Conservation (phyloP, 2,329 filamentous ascomycete species). For the Pestalotiopsis sp. region DNA sequence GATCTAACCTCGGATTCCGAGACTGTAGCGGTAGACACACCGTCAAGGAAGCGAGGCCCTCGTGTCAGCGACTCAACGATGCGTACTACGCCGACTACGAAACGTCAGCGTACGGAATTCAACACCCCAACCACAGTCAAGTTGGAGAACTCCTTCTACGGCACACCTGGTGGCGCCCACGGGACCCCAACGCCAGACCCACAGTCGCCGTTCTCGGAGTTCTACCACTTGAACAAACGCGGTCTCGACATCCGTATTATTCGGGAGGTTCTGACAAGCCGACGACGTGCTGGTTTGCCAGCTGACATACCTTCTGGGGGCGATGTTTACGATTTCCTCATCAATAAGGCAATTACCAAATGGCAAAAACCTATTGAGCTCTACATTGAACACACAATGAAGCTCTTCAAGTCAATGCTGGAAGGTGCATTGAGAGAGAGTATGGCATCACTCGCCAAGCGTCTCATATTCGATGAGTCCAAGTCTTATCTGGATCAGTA, state of each 20-base stretch:
- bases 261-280: conserved; percentile 54
- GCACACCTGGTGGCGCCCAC: conserved; percentile 23
- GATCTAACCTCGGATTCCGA: conserved; percentile 30
- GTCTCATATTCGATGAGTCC: conserved; percentile 53
- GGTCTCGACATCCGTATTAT: conserved; percentile 55
- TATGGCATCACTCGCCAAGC: conserved; percentile 48
- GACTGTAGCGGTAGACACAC: conserved; percentile 19
- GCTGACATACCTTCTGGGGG: conserved; percentile 55
- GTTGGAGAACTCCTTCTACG: conserved; percentile 33
- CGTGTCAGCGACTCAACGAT: conserved; percentile 34
- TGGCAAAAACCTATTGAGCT: conserved; percentile 58
- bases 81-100: conserved; percentile 24
- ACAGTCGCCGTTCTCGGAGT: conserved; percentile 39
- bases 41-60: conserved; percentile 25
- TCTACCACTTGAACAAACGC: conserved; percentile 39
- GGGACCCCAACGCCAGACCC: conserved; percentile 30
- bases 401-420: conserved; percentile 50
- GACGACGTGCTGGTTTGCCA: conserved; percentile 60
- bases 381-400: conserved; percentile 51
- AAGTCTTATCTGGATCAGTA: conserved; percentile 45
- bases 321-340: conserved; percentile 61
- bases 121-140: conserved; percentile 35
- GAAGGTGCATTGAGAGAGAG: conserved; percentile 48
- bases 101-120: conserved; percentile 25
- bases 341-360: conserved; percentile 56